phyloP scores from a whole-genome alignment of 257 asterid species.

The Lithospermum erythrorhizon region DNA sequence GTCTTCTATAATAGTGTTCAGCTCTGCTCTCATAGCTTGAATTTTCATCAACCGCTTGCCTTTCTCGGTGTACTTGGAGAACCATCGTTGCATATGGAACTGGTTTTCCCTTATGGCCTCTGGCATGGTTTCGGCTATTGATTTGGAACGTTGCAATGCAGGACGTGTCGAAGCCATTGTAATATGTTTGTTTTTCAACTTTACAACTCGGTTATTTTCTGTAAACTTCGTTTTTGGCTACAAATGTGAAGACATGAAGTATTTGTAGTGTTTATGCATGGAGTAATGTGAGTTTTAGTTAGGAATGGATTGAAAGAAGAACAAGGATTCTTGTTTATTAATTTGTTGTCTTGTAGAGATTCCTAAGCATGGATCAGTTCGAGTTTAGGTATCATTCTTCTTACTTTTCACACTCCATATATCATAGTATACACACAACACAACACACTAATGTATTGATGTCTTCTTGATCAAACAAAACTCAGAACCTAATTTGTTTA shows the following conservation, averaged over 20 bases:
- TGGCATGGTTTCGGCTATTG: slow-evolving; percentile 74
- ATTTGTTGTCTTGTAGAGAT: slow-evolving; percentile 7
- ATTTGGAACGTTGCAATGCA: slow-evolving; percentile 54
- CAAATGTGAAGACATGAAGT: slow-evolving; percentile 1
- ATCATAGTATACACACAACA: too few species aligned
- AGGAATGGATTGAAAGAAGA: slow-evolving; percentile 8
- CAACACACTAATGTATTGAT: too few species aligned
- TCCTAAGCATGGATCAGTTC: not conserved
- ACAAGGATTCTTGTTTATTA: slow-evolving; percentile 28
- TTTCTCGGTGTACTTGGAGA: slow-evolving; percentile 52
- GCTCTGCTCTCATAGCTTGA: slow-evolving; percentile 57
- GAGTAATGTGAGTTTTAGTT: not conserved
- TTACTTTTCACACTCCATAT: too few species aligned
- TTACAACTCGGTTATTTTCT: slow-evolving; percentile 3
- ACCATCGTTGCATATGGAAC: slow-evolving; percentile 82
- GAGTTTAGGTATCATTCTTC: slow-evolving; percentile 17
- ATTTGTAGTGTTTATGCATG: slow-evolving; percentile 12
- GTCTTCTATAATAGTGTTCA: slow-evolving; percentile 69
- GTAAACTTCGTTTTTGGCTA: slow-evolving; percentile 5
- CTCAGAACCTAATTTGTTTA: too few species aligned
- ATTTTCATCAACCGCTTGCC: slow-evolving; percentile 66
- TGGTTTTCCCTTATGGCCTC: slow-evolving; percentile 81
- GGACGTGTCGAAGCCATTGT: slow-evolving; percentile 35
- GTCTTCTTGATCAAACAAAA: too few species aligned
- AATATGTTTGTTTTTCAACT: not conserved